phyloP scores from a whole-genome alignment of 257 asterid species.

The Scutellaria barbata region DNA sequence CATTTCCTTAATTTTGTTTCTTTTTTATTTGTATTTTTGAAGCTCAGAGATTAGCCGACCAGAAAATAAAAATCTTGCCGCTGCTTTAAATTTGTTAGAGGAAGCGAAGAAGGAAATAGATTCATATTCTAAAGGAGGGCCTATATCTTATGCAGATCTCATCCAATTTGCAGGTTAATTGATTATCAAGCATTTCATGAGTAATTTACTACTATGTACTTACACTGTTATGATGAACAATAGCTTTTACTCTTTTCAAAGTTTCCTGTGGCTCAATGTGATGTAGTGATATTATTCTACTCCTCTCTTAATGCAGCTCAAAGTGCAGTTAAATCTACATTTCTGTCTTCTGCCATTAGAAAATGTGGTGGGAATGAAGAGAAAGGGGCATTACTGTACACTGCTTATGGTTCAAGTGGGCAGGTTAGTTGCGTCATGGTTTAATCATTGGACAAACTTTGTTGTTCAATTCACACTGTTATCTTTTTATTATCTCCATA shows the following conservation, averaged over 20 bases:
- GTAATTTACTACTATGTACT: neutral
- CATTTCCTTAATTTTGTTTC: slow-evolving; percentile 31
- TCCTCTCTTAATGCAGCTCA: slow-evolving; percentile 66
- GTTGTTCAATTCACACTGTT: neutral
- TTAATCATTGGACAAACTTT: slow-evolving; percentile 7
- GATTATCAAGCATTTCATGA: slow-evolving; percentile 23
- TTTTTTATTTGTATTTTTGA: slow-evolving; percentile 53
- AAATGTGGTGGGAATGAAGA: slow-evolving; percentile 96
- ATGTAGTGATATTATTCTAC: slow-evolving; percentile 18
- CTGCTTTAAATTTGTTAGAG: slow-evolving; percentile 73
- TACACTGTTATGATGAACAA: slow-evolving; percentile 4
- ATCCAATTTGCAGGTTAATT: slow-evolving; percentile 77
- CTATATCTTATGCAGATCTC: slow-evolving; percentile 89
- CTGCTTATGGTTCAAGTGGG: slow-evolving; percentile 88
- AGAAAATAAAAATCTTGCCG: slow-evolving; percentile 81
- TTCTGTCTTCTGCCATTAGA: slow-evolving; percentile 80
- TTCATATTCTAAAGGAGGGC: slow-evolving; percentile 79
- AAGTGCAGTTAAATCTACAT: slow-evolving; percentile 87
- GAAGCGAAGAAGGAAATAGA: slow-evolving; percentile 87
- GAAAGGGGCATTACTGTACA: slow-evolving; percentile 75
- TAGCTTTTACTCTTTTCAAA: slow-evolving; percentile 6
- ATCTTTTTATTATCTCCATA: neutral
- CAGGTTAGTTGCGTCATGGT: slow-evolving; percentile 56
- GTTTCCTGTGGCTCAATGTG: slow-evolving; percentile 8
- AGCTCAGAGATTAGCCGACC: slow-evolving; percentile 98